Evolutionary conservation across 495 filamentous ascomycete species (phyloP).

Genomic region (Sphaerosporella brunnea): DNA sequence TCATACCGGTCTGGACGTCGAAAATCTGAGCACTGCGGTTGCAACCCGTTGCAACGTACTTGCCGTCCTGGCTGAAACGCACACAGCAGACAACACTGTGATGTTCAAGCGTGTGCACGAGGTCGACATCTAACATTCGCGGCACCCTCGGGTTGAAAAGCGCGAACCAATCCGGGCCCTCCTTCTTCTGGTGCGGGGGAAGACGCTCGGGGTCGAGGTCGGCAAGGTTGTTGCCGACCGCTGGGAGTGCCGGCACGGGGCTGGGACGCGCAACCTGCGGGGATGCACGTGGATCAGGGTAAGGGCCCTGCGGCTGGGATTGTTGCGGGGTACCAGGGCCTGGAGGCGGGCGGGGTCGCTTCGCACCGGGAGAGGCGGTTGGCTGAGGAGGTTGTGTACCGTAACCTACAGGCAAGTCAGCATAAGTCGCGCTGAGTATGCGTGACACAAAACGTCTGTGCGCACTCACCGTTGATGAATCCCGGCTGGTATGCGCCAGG

Average conservation of each 20-base stretch:
- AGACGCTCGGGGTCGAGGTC: slow-evolving; percentile 75
- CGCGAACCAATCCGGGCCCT: slow-evolving; percentile 69
- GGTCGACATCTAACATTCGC: slow-evolving; percentile 67
- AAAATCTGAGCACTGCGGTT: slow-evolving; percentile 83
- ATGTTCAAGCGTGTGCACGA: slow-evolving; percentile 70
- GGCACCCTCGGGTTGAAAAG: slow-evolving; percentile 76
- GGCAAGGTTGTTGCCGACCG: slow-evolving; percentile 62
- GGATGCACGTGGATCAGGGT: slow-evolving; percentile 66
- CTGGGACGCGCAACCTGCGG: slow-evolving; percentile 73
- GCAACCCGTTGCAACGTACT: slow-evolving; percentile 76
- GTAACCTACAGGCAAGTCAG: slow-evolving; percentile 33
- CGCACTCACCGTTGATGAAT: slow-evolving; percentile 44
- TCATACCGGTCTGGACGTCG: slow-evolving; percentile 60
- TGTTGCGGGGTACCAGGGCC: slow-evolving; percentile 87
- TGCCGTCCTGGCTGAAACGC: slow-evolving; percentile 72
- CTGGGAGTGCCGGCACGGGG: slow-evolving; percentile 39
- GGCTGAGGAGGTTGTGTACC: slow-evolving; percentile 58
- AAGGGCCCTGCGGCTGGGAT: slow-evolving; percentile 52
- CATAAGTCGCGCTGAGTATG: too few relatives aligned
- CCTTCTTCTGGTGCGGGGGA: slow-evolving; percentile 66
- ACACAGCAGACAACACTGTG: slow-evolving; percentile 88
- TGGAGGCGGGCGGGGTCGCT: slow-evolving; percentile 38
- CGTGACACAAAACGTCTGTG: neutral
- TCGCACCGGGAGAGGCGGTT: slow-evolving; percentile 71
- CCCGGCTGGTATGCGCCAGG: slow-evolving; percentile 34